Base-by-base conservation (phyloP, 495 filamentous ascomycete species). In the Penicillium macrosclerotiorum region DNA sequence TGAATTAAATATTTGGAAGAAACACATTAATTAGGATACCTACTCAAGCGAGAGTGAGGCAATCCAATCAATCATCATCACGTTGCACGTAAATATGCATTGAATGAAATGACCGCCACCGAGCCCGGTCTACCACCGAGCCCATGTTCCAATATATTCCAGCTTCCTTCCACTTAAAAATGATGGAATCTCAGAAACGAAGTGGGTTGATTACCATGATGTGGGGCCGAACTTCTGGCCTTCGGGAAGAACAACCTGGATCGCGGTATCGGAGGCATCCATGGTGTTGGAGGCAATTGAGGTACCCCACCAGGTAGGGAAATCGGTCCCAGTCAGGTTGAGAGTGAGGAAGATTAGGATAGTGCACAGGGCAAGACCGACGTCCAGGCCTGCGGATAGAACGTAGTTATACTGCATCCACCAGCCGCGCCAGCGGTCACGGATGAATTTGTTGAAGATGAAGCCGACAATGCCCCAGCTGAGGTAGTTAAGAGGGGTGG, bases 391-490 rank as follows among this genome's bases (percentile, higher is more conserved):
- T 0, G 86, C 85, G 16, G 84, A 86, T 0, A 83, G 77, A 52
- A 89, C 72, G 60, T 89, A 90, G 70, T 89, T 90, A 63, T 88
- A 89, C 49, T 83, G 80, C 70, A 83, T 71, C 85, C 83, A 88
- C 85, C 84, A 88, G 24, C 83, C 83, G 24, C 72, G 76, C 64
- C 71, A 81, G 47, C 75, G 72, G 49, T 81, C 69, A 29, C 79
- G 72, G 47, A 88, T 78, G 40, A 65, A 79, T 59, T 78, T 83
- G 60, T 88, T 85, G 68, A 87, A 88, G 30, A 80, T 32, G 40
- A 77, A 72, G 3, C 85, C 85, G 14, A 85, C 77, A 24, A 80
- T 70, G n/a, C 80, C 83, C 84, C 84, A 88, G 49, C 76, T 72
- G 33, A 76, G 64, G 29, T 76, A 80, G 57, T 74, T 79, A 8